phyloP scores from a whole-genome alignment of 2,329 filamentous ascomycete species.

The Fusarium coicis region DNA sequence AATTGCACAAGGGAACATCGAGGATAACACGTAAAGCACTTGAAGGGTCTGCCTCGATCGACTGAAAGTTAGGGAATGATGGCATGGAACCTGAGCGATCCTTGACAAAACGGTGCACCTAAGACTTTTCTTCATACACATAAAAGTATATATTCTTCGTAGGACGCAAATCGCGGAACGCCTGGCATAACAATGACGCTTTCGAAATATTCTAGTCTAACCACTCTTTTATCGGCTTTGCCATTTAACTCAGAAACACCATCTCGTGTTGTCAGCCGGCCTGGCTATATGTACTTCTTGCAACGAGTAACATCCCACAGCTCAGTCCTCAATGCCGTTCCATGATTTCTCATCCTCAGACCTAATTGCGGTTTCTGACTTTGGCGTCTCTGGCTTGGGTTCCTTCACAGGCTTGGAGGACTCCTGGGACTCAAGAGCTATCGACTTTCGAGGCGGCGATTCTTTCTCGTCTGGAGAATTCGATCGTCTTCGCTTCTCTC shows the following conservation, averaged over 20 bases:
- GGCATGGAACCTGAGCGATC: not conserved
- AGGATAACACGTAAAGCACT: not conserved
- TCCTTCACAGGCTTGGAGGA: slow-evolving; percentile 30
- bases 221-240: slow-evolving; percentile 12
- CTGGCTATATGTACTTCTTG: slow-evolving; percentile 3
- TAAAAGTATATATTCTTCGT: slow-evolving; percentile 10
- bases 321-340: slow-evolving; percentile 55
- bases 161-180: slow-evolving; percentile 22
- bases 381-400: slow-evolving; percentile 17
- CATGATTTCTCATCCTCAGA: slow-evolving; percentile 56
- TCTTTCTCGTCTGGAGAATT: slow-evolving; percentile 38
- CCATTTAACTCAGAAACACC: not conserved
- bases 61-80: not conserved
- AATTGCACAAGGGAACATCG: not conserved
- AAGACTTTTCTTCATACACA: not conserved
- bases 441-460: slow-evolving; percentile 46
- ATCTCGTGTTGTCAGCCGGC: not conserved
- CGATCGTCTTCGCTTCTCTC: slow-evolving; percentile 48
- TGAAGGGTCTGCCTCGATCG: not conserved
- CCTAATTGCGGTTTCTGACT: slow-evolving; percentile 25
- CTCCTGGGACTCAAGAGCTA: slow-evolving; percentile 36
- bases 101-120: not conserved
- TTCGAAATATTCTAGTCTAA: slow-evolving; percentile 28
- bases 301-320: not conserved
- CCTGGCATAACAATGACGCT: slow-evolving; percentile 28